Conservation (phyloP, 2,329 filamentous ascomycete genomes). For the Venturia asperata region DNA sequence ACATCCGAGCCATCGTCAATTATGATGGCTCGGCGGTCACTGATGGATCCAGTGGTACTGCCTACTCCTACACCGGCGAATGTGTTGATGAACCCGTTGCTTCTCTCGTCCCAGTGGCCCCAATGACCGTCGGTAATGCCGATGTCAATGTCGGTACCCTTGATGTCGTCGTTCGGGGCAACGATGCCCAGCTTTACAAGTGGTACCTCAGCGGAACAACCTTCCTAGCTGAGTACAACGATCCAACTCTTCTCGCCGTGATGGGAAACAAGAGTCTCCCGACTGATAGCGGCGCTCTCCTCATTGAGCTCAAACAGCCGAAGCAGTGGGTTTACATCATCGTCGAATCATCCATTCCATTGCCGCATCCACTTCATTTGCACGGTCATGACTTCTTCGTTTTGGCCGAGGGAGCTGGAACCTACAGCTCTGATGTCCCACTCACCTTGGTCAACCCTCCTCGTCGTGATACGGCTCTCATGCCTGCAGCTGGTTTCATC, state of each 20-base stretch:
- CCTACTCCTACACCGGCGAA: constrained; percentile 30
- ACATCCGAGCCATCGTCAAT: constrained; percentile 34
- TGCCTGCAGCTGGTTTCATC: constrained; percentile 29
- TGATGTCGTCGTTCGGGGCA: constrained; percentile 28
- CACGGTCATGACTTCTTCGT: constrained; percentile 21
- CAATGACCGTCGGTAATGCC: constrained; percentile 24
- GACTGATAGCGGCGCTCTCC: constrained; percentile 27
- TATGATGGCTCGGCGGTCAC: constrained; percentile 27
- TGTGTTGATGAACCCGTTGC: constrained; percentile 34
- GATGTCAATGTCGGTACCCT: constrained; percentile 27
- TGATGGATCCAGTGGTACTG: constrained; percentile 28
- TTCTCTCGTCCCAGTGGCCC: constrained; percentile 31
- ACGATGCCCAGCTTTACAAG: constrained; percentile 31
- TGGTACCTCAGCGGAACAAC: constrained; percentile 37
- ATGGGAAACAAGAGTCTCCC: constrained; percentile 30
- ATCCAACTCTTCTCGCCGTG: constrained; percentile 35
- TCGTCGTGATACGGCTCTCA: constrained; percentile 29
- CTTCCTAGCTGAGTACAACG: constrained; percentile 33
- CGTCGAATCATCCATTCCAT: constrained; percentile 17
- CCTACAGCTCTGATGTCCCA: constrained; percentile 21
- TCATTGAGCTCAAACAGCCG: constrained; percentile 20
- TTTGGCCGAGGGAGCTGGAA: constrained; percentile 27
- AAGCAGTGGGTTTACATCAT: constrained; percentile 19
- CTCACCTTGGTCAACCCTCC: constrained; percentile 30
- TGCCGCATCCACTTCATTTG: constrained; percentile 21